A percentile compares a stretch with the other conserved stretches of the same genome.
phyloP scores from a whole-genome alignment of 176 grass and related monocot genomes.

The Carex cristatella region DNA sequence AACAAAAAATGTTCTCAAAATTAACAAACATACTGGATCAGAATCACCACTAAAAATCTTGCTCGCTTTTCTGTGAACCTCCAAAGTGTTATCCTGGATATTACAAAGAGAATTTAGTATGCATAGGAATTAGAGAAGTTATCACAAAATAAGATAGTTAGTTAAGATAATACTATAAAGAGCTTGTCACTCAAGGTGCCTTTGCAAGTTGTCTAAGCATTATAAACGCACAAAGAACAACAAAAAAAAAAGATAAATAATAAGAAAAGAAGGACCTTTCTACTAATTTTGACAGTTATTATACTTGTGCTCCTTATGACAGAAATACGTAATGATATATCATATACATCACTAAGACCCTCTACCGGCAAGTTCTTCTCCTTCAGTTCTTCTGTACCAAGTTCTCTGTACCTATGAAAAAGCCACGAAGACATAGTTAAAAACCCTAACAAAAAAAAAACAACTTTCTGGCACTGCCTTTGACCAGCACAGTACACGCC shows the following conservation, averaged over 20 bases:
- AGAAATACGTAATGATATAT: slow-evolving; percentile 46
- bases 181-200: neutral
- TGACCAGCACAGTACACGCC: neutral
- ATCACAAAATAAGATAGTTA: neutral
- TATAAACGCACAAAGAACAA: neutral
- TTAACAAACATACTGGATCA: slow-evolving; percentile 49
- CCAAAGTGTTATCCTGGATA: slow-evolving; percentile 70
- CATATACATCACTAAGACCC: slow-evolving; percentile 31
- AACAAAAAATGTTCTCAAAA: slow-evolving; percentile 3
- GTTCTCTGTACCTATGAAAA: slow-evolving; percentile 28
- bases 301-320: slow-evolving; percentile 50
- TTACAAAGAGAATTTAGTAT: slow-evolving; percentile 5
- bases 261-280: slow-evolving; percentile 50
- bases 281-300: slow-evolving; percentile 72
- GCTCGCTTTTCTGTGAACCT: slow-evolving; percentile 78
- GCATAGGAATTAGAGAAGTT: neutral
- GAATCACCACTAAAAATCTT: slow-evolving; percentile 72
- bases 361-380: slow-evolving; percentile 21
- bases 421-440: slow-evolving; percentile 13
- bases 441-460: neutral
- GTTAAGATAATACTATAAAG: neutral
- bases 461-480: no score
- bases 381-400: slow-evolving; percentile 18
- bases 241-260: neutral
- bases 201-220: neutral